Conservation (phyloP, 73 alveolate genomes). For the Paramecium caudatum region DNA sequence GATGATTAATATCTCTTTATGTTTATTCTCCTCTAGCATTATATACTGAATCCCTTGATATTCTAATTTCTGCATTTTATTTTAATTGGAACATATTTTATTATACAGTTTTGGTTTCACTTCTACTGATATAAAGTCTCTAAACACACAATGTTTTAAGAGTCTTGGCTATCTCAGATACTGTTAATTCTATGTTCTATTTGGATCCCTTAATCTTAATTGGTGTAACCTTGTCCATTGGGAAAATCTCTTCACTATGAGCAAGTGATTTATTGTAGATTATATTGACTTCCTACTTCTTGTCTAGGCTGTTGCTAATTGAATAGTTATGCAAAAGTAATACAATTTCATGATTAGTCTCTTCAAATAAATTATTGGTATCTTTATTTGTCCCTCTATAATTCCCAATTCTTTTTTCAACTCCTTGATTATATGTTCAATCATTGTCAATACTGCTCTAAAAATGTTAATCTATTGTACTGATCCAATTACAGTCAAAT, state of each 20-base stretch:
- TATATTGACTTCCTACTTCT: slow-evolving; percentile 65
- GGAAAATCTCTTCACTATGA: slow-evolving; percentile 70
- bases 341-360: slow-evolving; percentile 65
- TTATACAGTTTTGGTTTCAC: slow-evolving; percentile 75
- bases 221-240: slow-evolving; percentile 52
- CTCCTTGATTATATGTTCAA: slow-evolving; percentile 60
- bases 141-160: slow-evolving; percentile 42
- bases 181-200: slow-evolving; percentile 53
- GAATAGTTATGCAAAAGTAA: background rate
- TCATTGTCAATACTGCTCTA: slow-evolving; percentile 27
- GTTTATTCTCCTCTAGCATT: slow-evolving; percentile 66
- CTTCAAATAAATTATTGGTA: slow-evolving; percentile 71
- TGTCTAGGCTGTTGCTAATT: slow-evolving; percentile 63
- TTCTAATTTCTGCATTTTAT: slow-evolving; percentile 69
- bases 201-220: slow-evolving; percentile 71
- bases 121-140: slow-evolving; percentile 64
- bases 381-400: slow-evolving; percentile 70
- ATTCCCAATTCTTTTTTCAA: slow-evolving; percentile 72
- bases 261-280: slow-evolving; percentile 68
- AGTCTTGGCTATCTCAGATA: slow-evolving; percentile 4
- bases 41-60: slow-evolving; percentile 61
- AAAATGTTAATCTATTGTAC: slow-evolving; percentile 48
- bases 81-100: slow-evolving; percentile 40
- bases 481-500: slow-evolving; percentile 69
- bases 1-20: slow-evolving; percentile 73